Evolutionary conservation across 495 filamentous ascomycete genomes (phyloP).

Genomic region (Paragyromitra xinjiangensis): DNA sequence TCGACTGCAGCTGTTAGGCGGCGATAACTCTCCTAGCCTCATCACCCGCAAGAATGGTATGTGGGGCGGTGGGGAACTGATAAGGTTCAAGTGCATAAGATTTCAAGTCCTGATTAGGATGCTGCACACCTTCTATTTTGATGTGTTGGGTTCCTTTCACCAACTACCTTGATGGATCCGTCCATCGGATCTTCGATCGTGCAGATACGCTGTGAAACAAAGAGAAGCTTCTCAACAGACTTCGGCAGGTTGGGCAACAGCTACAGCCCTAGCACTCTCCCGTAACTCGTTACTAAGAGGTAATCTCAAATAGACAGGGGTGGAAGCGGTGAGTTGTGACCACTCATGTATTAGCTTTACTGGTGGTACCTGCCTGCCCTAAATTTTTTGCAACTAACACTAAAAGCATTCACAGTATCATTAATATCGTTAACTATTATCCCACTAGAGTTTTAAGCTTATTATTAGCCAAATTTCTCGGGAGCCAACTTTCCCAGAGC

Average conservation of each 20-base stretch:
- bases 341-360: background rate
- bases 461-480: background rate
- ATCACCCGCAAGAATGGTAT: background rate
- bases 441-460: background rate
- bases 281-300: background rate
- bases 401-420: background rate
- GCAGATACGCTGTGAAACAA: constrained; percentile 37
- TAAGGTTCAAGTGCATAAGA: constrained; percentile 21
- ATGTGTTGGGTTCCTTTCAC: background rate
- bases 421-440: constrained; percentile 1
- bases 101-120: background rate
- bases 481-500: background rate
- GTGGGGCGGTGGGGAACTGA: constrained; percentile 19
- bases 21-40: background rate
- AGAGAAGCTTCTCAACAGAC: constrained; percentile 31
- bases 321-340: background rate
- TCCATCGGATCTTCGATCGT: constrained; percentile 44
- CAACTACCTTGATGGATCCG: background rate
- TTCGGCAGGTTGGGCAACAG: background rate
- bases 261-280: background rate
- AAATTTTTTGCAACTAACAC: background rate
- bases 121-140: constrained; percentile 29
- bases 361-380: background rate
- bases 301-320: background rate
- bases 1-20: background rate